phyloP scores from a whole-genome alignment of 164 flowering plant genomes.

The Paratinospora sagittata region DNA sequence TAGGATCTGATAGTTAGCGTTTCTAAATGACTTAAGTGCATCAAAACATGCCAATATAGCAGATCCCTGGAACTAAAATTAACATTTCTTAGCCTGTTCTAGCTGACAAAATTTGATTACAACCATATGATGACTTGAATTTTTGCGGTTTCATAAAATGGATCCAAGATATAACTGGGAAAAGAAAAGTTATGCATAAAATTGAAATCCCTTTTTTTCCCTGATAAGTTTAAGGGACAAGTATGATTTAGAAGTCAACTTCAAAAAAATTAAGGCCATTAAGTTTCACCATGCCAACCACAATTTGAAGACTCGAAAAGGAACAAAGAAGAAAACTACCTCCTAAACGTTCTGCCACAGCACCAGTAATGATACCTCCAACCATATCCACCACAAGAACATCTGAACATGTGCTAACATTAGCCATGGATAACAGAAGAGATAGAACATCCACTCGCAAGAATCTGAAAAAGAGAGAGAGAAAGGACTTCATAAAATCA shows the following conservation, averaged over 20 bases:
- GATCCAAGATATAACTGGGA: background rate
- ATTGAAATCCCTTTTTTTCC: background rate
- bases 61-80: background rate
- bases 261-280: too few relatives aligned
- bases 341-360: constrained; percentile 96
- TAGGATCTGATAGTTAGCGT: background rate
- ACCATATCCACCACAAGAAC: constrained; percentile 86
- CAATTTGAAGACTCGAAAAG: background rate
- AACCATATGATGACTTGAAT: background rate
- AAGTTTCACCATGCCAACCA: too few relatives aligned
- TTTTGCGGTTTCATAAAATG: background rate
- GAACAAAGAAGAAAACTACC: constrained; percentile 34
- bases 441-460: constrained; percentile 78
- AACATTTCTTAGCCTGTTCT: too few relatives aligned
- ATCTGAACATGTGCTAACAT: constrained; percentile 69
- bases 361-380: constrained; percentile 87
- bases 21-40: too few relatives aligned
- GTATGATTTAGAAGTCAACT: too few relatives aligned
- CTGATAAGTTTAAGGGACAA: too few relatives aligned
- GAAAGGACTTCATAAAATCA: background rate
- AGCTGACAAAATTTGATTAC: too few relatives aligned
- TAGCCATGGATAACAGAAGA: constrained; percentile 79
- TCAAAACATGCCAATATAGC: background rate
- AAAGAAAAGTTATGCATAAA: background rate
- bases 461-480: constrained; percentile 46